Base-by-base conservation (phyloP, 805 yeast species). In the Ascoidea tarda region DNA sequence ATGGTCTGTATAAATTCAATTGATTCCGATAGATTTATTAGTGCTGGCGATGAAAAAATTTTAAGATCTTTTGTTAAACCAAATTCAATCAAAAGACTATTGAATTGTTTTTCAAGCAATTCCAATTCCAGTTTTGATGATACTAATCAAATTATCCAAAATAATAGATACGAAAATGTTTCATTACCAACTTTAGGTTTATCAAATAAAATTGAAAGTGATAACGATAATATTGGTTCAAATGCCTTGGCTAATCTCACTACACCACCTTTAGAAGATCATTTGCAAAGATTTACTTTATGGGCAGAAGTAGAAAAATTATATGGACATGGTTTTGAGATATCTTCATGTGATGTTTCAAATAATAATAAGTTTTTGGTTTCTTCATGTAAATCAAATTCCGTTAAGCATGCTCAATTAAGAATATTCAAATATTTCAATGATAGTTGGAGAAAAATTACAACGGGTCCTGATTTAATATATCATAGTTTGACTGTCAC, bases 321-420 rank as follows among this genome's bases (percentile, higher is more conserved):
- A 48, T 93, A 93, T 62, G 99, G 99, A 0, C 99, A 93, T 65
- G 99, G 99, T 6, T 95, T 88, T 66, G 99, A 95, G 64, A 80
- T 90, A 46, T 79, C 88, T 0, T 76, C 91, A 48, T 74, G 89
- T 46, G 95, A 86, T 51, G 76, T 81, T 1, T 78, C 88, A 6
- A 79, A 82, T 5, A 81, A 77, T 59, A 76, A 79, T 12, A 63
- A 68, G 45, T 64, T 84, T 32, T 74, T 93, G 48, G 96, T 96
- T 2, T 81, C 95, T 6, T 86, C 97, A n/a, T 91, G 97, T 70
- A 77, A 83, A 55, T 89, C 98, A 4, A 91, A 91, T 65, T 78
- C 81, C 6, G 77, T 78, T 16, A 79, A 79, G 55, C 97, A 93
- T 67, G 96, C 97, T 0, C 93, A 83, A 12, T 76, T 93, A 32